Conservation (phyloP, 306 rosid genomes). For the Vigna angularis region DNA sequence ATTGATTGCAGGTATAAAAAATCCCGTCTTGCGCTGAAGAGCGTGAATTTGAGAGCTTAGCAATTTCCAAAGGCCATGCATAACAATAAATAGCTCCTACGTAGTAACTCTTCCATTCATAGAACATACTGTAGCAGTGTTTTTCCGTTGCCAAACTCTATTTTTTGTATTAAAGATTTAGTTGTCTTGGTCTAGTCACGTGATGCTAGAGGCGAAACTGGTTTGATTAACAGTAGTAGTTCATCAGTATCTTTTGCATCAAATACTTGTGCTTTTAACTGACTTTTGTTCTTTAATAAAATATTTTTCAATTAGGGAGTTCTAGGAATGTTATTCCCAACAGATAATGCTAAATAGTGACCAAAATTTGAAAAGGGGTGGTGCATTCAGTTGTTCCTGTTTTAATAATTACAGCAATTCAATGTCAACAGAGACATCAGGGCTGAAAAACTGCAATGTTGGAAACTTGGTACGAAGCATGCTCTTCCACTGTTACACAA, state of each 20-base stretch:
- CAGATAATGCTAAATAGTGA: background rate
- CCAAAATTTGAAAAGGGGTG: background rate
- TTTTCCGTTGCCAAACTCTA: background rate
- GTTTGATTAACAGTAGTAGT: no score
- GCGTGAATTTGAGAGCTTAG: background rate
- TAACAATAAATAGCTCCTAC: background rate
- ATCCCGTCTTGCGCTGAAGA: background rate
- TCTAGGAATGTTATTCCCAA: background rate
- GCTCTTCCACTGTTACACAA: conserved; percentile 39
- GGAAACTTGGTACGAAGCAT: conserved; percentile 22
- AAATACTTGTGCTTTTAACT: background rate
- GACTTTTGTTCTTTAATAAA: background rate
- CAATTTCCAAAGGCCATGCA: conserved; percentile 11
- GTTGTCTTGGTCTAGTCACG: background rate
- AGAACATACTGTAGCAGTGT: background rate
- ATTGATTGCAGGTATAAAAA: conserved; percentile 14
- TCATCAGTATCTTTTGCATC: no score
- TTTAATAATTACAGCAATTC: conserved; percentile 28
- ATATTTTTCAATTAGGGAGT: background rate
- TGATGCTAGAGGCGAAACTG: background rate
- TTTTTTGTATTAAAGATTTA: background rate
- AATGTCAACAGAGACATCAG: background rate
- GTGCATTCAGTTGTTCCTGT: conserved; percentile 20
- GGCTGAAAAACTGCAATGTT: background rate
- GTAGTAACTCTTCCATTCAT: background rate